A percentile compares a stretch with the other conserved stretches of the same genome.
phyloP scores from a whole-genome alignment of 1,139 yeast genomes.

The Blastobotrys serpentis region DNA sequence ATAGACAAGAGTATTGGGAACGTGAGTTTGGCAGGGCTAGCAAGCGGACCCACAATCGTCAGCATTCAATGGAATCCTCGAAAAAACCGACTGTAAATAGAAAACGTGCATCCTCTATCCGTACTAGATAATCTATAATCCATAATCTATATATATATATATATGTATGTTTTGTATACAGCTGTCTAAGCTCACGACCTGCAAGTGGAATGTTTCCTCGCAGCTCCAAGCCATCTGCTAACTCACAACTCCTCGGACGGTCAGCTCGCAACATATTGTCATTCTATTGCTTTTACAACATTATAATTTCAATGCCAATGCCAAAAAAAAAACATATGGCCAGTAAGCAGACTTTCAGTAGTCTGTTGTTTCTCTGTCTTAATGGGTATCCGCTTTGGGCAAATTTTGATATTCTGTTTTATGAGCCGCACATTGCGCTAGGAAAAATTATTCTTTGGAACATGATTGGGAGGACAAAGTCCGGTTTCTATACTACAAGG shows the following conservation, averaged over 20 bases:
- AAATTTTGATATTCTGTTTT: not conserved
- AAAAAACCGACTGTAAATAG: constrained; percentile 7
- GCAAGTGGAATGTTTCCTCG: too few species aligned
- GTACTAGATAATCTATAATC: not conserved
- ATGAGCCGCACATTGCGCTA: not conserved
- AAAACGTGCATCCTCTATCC: constrained; percentile 14
- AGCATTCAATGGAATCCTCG: constrained; percentile 2
- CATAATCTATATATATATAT: too few species aligned
- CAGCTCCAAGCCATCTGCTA: too few species aligned
- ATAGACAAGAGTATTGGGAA: constrained; percentile 91
- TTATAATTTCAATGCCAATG: too few species aligned
- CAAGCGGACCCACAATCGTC: constrained; percentile 8
- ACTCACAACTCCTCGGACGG: too few species aligned
- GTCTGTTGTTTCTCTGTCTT: too few species aligned
- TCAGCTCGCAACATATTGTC: too few species aligned
- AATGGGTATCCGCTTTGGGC: not conserved
- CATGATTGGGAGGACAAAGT: not conserved
- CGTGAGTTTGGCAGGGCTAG: constrained; percentile 64
- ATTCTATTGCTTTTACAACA: too few species aligned
- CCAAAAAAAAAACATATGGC: too few species aligned
- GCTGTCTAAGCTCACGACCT: too few species aligned
- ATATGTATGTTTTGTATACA: not conserved
- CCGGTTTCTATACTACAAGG: too few species aligned
- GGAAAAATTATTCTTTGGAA: not conserved
- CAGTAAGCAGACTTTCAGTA: too few species aligned